These are phyloP conservation scores for Scalesia atractyloides DNA, from an alignment of 129 eudicot genomes.

Conservation along the genomic window DNA sequence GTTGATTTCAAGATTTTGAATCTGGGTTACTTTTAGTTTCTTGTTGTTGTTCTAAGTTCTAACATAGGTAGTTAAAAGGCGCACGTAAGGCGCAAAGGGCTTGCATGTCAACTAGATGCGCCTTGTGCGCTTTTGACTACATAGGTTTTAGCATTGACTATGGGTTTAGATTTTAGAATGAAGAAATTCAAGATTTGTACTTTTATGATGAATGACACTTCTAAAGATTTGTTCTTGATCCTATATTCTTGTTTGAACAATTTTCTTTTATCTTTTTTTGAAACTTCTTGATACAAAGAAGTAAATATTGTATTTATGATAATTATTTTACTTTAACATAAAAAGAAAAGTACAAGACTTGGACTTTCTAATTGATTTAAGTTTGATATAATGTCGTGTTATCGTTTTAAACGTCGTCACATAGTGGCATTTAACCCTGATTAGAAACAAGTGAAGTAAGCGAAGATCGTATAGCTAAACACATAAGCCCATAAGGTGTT, in stretches of 20 bases:
- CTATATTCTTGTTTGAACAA: slow-evolving; percentile 15
- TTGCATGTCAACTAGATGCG: too few species aligned
- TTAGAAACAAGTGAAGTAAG: background rate
- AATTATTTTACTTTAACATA: background rate
- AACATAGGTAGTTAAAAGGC: too few species aligned
- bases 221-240: slow-evolving; percentile 27
- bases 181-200: slow-evolving; percentile 31
- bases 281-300: slow-evolving; percentile 16
- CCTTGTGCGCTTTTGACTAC: too few species aligned
- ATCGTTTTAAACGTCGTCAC: background rate
- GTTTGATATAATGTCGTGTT: background rate
- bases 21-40: slow-evolving; percentile 19
- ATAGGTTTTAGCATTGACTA: slow-evolving; percentile 2
- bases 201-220: slow-evolving; percentile 16
- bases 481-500: background rate
- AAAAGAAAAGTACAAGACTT: slow-evolving; percentile 5
- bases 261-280: background rate
- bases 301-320: slow-evolving; percentile 16
- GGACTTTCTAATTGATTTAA: slow-evolving; percentile 11
- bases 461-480: background rate
- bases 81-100: background rate
- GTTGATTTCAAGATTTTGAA: slow-evolving; percentile 16
- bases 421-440: background rate
- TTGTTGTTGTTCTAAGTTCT: background rate
- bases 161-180: slow-evolving; percentile 20